Evolutionary conservation across 1,284 basidiomycete genomes (phyloP).

Genomic region (Tetrapyrgos nigripes): DNA sequence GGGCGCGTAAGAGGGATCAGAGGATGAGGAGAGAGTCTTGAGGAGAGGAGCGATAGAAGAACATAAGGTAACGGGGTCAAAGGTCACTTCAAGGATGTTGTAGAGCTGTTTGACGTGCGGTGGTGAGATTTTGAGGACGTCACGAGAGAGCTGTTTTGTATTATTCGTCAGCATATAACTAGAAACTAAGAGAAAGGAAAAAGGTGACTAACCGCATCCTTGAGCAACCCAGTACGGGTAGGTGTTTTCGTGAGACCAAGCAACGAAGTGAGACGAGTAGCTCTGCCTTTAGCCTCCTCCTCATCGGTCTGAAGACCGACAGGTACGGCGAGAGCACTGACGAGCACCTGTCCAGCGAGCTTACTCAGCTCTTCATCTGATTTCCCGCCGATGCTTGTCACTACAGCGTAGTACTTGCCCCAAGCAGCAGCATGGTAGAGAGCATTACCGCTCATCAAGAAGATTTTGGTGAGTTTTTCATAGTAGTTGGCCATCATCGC

Average conservation of each 20-base stretch:
- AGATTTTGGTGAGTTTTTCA: conserved; percentile 97
- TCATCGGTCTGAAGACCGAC: conserved; percentile 77
- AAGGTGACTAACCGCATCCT: conserved; percentile 74
- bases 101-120: conserved; percentile 83
- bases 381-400: conserved; percentile 71
- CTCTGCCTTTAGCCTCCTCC: conserved; percentile 79
- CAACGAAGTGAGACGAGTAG: conserved; percentile 83
- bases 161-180: conserved; percentile 3
- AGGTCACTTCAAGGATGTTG: conserved; percentile 91
- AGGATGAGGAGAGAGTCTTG: conserved; percentile 49
- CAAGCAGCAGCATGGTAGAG: conserved; percentile 98
- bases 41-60: conserved; percentile 86
- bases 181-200: conserved; percentile 1
- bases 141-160: conserved; percentile 70
- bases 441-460: conserved; percentile 92
- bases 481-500: conserved; percentile 99
- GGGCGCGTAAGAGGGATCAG: conserved; percentile 61
- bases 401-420: conserved; percentile 83
- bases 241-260: conserved; percentile 89
- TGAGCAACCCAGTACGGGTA: conserved; percentile 85
- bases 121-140: conserved; percentile 87
- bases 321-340: conserved; percentile 94
- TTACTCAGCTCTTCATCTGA: conserved; percentile 82
- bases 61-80: conserved; percentile 94
- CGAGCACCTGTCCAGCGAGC: conserved; percentile 91